Conservation (phyloP, 257 asterid genomes). For the Solanum habrochaites region DNA sequence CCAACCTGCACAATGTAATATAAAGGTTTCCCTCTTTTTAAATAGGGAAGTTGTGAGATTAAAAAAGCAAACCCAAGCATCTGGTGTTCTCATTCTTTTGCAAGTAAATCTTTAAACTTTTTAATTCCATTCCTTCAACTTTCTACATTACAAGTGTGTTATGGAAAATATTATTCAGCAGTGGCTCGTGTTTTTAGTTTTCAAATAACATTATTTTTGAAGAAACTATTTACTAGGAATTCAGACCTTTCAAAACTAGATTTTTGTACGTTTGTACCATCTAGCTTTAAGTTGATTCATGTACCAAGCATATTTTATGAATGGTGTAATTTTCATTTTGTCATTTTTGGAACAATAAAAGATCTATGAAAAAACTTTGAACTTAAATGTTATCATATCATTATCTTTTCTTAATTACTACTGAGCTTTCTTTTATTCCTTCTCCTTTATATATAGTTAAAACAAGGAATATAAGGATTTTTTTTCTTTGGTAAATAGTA, state of each 20-base stretch:
- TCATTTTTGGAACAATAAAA: not conserved
- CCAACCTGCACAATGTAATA: not conserved
- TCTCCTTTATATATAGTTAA: not conserved
- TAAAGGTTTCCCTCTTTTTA: not conserved
- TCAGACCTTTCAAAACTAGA: not conserved
- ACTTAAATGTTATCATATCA: not conserved
- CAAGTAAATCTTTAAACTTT: not conserved
- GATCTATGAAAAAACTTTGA: not conserved
- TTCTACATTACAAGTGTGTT: not conserved
- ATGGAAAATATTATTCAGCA: not conserved
- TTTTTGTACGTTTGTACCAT: not conserved
- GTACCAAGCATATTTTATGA: not conserved
- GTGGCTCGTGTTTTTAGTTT: not conserved
- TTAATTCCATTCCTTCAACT: not conserved
- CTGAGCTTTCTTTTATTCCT: not conserved
- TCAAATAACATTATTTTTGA: not conserved
- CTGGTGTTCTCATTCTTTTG: not conserved
- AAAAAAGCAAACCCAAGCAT: not conserved
- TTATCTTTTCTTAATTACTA: not conserved
- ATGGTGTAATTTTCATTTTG: not conserved
- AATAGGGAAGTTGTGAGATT: not conserved
- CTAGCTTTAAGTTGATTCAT: not conserved
- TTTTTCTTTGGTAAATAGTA: not conserved
- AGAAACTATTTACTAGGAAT: not conserved
- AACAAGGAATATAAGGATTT: not conserved